A percentile compares a stretch with the other conserved stretches of the same genome.
Evolutionary conservation across 2,329 filamentous ascomycete species (phyloP).

Genomic region (Colletotrichum sp.): DNA sequence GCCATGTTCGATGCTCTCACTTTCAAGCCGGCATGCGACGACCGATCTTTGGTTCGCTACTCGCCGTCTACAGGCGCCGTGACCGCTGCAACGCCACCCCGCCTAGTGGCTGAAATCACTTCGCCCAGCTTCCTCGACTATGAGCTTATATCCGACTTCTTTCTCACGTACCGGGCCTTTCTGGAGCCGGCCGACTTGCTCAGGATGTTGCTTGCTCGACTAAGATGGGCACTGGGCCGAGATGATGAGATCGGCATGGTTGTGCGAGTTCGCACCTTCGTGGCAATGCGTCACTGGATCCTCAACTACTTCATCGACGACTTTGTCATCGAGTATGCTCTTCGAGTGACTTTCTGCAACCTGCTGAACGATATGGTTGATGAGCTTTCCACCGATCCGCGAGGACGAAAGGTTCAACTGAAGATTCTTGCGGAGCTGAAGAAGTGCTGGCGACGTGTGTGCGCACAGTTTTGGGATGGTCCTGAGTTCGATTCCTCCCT

Average conservation of each 20-base stretch:
- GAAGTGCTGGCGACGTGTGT: slow-evolving; percentile 95
- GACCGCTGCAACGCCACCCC: slow-evolving; percentile 85
- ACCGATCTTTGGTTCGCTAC: slow-evolving; percentile 83
- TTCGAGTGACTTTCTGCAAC: slow-evolving; percentile 81
- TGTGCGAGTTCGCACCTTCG: slow-evolving; percentile 94
- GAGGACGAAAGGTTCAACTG: slow-evolving; percentile 60
- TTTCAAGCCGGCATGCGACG: slow-evolving; percentile 78
- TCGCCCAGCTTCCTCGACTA: slow-evolving; percentile 97
- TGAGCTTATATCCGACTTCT: slow-evolving; percentile 96
- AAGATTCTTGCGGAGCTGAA: slow-evolving; percentile 95
- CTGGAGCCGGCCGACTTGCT: slow-evolving; percentile 78
- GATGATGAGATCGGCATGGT: slow-evolving; percentile 87
- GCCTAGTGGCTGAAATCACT: slow-evolving; percentile 94
- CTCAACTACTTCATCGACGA: slow-evolving; percentile 98
- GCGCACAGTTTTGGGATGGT: slow-evolving; percentile 86
- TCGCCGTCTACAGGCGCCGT: slow-evolving; percentile 74
- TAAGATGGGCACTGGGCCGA: slow-evolving; percentile 85
- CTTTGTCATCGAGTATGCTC: slow-evolving; percentile 77
- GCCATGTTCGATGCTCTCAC: slow-evolving; percentile 84
- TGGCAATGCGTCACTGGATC: slow-evolving; percentile 95
- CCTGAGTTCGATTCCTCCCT: slow-evolving; percentile 68
- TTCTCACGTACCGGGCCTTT: slow-evolving; percentile 91
- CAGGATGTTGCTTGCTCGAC: slow-evolving; percentile 81
- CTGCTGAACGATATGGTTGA: slow-evolving; percentile 74
- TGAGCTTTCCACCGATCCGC: slow-evolving; percentile 53